Evolutionary conservation across 192 early-diverging fungal genomes (phyloP).

Genomic region (Phlyctochytrium bullatum): DNA sequence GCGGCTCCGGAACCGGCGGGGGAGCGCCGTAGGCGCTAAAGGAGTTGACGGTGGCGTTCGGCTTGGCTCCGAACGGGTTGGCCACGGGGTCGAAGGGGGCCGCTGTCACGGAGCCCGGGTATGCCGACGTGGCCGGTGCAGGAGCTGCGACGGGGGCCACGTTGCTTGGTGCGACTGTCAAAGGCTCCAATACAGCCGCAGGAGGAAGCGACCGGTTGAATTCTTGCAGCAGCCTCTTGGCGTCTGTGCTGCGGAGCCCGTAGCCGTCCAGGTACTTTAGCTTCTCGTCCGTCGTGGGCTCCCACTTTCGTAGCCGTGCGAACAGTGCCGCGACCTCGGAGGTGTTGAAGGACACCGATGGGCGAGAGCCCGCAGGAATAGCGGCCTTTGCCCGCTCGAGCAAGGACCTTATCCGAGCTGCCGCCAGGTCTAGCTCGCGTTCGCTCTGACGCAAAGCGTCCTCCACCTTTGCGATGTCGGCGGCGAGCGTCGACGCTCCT

Average conservation of each 20-base stretch:
- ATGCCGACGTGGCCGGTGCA: neutral
- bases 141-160: neutral
- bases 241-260: conserved; percentile 39
- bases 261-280: conserved; percentile 50
- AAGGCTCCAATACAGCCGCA: conserved; percentile 4
- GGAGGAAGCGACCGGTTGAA: conserved; percentile 20
- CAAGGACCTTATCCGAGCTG: conserved; percentile 26
- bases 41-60: neutral
- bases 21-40: neutral
- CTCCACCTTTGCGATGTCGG: conserved; percentile 38
- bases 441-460: conserved; percentile 21
- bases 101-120: neutral
- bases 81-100: neutral
- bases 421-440: conserved; percentile 39
- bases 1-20: neutral
- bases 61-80: conserved; percentile 12
- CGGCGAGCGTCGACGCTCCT: conserved; percentile 5
- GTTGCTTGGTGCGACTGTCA: neutral
- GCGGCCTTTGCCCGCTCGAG: conserved; percentile 17
- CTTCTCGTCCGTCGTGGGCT: conserved; percentile 40
- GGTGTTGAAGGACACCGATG: conserved; percentile 16
- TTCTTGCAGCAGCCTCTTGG: conserved; percentile 35
- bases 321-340: conserved; percentile 17
- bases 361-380: neutral
- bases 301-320: conserved; percentile 31